Percentiles rank a stretch among this genome's conserved stretches.
phyloP scores from a whole-genome alignment of 352 stramenopile species.

The Hyaloperonospora brassicae region DNA sequence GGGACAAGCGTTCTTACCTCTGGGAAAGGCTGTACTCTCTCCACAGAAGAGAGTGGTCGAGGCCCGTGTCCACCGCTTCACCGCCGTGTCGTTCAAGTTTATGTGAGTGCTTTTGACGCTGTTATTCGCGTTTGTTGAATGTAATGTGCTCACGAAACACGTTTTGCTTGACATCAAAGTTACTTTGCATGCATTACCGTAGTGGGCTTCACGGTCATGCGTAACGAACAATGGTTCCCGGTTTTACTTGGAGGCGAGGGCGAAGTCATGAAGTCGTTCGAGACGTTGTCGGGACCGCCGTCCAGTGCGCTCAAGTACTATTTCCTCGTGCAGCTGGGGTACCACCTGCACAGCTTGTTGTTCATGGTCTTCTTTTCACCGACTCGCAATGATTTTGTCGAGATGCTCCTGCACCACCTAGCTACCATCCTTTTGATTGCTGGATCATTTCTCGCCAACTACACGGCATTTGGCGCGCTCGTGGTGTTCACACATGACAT shows the following conservation, averaged over 20 bases:
- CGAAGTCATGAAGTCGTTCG: conserved; percentile 26
- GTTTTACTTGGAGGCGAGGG: conserved; percentile 31
- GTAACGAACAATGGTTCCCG: conserved; percentile 39
- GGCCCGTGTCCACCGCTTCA: conserved; percentile 56
- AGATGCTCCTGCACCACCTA: conserved; percentile 54
- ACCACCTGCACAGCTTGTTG: conserved; percentile 46
- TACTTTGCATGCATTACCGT: conserved; percentile 49
- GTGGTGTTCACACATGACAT: conserved; percentile 50
- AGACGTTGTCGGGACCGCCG: conserved; percentile 27
- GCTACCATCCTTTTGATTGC: conserved; percentile 49
- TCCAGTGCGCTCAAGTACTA: conserved; percentile 34
- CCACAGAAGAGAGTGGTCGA: conserved; percentile 42
- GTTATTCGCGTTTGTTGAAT: neutral
- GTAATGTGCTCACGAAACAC: neutral
- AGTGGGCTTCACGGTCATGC: conserved; percentile 34
- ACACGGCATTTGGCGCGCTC: conserved; percentile 34
- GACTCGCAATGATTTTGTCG: conserved; percentile 49
- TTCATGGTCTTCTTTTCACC: conserved; percentile 50
- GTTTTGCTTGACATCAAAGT: conserved; percentile 15
- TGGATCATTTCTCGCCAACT: conserved; percentile 40
- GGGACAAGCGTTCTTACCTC: conserved; percentile 30
- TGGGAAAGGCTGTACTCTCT: conserved; percentile 40
- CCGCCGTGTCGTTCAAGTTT: conserved; percentile 68
- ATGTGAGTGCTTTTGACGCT: conserved; percentile 25
- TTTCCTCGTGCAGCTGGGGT: conserved; percentile 49